phyloP scores from a whole-genome alignment of 768 basidiomycete genomes.

The Kwoniella botswanensis region DNA sequence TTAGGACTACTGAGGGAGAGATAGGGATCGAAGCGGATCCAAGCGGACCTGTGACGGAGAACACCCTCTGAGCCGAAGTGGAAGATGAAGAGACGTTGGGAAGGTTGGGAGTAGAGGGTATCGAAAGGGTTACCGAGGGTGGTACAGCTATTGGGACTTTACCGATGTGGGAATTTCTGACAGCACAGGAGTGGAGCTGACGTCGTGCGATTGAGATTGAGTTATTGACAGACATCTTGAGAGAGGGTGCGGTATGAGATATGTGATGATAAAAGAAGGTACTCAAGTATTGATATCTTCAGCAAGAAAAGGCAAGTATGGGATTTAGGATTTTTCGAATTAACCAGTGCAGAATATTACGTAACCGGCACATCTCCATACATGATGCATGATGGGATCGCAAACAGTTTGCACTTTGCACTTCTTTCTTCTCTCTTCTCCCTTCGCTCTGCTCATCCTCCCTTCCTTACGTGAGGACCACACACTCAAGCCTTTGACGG shows the following conservation, averaged over 20 bases:
- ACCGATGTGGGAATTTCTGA: conserved; percentile 62
- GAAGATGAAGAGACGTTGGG: conserved; percentile 47
- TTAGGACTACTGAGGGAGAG: conserved; percentile 61
- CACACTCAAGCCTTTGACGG: background rate
- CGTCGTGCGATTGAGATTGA: conserved; percentile 4
- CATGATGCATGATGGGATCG: too few relatives aligned
- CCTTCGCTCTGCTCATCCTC: background rate
- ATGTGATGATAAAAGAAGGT: background rate
- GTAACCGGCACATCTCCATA: too few relatives aligned
- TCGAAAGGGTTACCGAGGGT: conserved; percentile 60
- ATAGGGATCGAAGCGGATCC: conserved; percentile 64
- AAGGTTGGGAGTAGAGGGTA: conserved; percentile 43
- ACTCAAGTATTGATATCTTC: too few relatives aligned
- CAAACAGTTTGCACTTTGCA: background rate
- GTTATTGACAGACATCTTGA: conserved; percentile 3
- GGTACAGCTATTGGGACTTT: conserved; percentile 65
- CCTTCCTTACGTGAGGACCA: too few relatives aligned
- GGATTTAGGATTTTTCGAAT: too few relatives aligned
- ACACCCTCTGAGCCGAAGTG: conserved; percentile 47
- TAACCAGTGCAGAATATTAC: too few relatives aligned
- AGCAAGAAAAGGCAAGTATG: too few relatives aligned
- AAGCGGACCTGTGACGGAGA: conserved; percentile 68
- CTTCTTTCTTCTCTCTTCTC: background rate
- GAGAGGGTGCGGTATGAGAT: background rate
- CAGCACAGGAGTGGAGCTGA: conserved; percentile 39